Base-by-base conservation (phyloP, 164 flowering plant genomes). In the Cinnamomum micranthum region DNA sequence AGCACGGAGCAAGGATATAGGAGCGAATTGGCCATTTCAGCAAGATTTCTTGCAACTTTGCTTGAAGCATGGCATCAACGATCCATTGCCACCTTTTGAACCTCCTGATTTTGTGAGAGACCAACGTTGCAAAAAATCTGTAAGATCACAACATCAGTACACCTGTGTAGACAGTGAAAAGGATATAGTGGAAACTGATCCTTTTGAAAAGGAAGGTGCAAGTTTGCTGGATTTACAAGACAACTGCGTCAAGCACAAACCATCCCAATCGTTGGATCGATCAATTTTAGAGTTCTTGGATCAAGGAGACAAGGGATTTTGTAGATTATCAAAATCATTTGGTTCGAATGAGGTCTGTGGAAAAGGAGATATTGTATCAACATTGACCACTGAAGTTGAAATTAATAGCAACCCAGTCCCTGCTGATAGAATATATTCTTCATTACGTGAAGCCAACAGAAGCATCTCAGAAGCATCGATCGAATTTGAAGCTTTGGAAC, bases 1-100 rank as follows among this genome's bases (percentile, higher is more conserved):
- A 27, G 71, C 89, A 13, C 81, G 98, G 76, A 83, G 82, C 80
- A 90, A 88, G 80, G 88, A 90, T 81, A 90, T 93, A 79, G 77
- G 76, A 79, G 82, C 77, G 33, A 88, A 84, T 73, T 95, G 98
- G 98, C 98, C 97, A 20, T 93, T 95, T 78, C 87, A 97, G 73
- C 80, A 74, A 58, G 84, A 78, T 71, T 84, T 77, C 73, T 74
- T 95, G 87, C 89, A 88, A 73, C 90, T 91, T 84, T 91, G 92
- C 81, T 78, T 87, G 84, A 90, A 86, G 77, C 90, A 90, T 88
- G 97, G 95, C 50, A 80, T 93, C 73, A 89, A 82, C 76, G 90
- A 89, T 72, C 71, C 85, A 47, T 82, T 95, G 85, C 98, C 98
- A 41, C 97, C 97, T 65, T 91, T 95, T 70, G 87, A 95, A 77